Evolutionary conservation across 139 green algal species (phyloP), one percentile per base, ranked within the genome.

Genomic region (Zygnema cylindricum): DNA sequence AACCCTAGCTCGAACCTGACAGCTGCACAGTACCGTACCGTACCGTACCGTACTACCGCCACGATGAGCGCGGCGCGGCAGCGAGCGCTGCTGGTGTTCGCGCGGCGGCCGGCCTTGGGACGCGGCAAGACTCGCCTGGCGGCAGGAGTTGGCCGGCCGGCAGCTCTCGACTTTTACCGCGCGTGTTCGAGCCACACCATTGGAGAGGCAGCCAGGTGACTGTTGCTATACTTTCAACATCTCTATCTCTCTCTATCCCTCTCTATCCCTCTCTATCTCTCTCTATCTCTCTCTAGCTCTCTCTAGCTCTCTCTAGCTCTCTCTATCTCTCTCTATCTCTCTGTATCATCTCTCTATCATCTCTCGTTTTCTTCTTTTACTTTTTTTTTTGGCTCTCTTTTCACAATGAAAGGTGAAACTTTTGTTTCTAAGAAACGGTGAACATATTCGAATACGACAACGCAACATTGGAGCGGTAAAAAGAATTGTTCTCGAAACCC

Each of bases 81-180:
- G n/a, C 57, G 73, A 3, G 86, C 86, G 84, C 30, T 94, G 3
- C 86, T 96, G 0, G 57, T 95, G 0, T 96, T 96, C 87, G 94
- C 90, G 0, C 69, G 93, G 0, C 63, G 94, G 42, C 95, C 95
- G 0, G 75, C 90, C 23, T 89, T 93, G 0, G 94, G 95, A 0
- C 87, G 91, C 33, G 95, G 95, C 0, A 96, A 96, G 83, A 97
- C 95, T 0, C 77, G 94, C 21, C 90, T 97, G 16, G 94, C 95
- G 1, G 91, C 77, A 0, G 81, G 77, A 30, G 55, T 96, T 1
- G 94, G 94, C 1, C 2, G 69, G 7, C 83, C 77, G 1, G 75
- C 43, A 0, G 95, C 94, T 0, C 91, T 85, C 0, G 23, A 75
- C 0, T 95, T 95, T 69, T 96, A 97, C 89, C 82, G 41, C 11